Conservation (phyloP, 441 rosid species). For the Adansonia rubrostipa region DNA sequence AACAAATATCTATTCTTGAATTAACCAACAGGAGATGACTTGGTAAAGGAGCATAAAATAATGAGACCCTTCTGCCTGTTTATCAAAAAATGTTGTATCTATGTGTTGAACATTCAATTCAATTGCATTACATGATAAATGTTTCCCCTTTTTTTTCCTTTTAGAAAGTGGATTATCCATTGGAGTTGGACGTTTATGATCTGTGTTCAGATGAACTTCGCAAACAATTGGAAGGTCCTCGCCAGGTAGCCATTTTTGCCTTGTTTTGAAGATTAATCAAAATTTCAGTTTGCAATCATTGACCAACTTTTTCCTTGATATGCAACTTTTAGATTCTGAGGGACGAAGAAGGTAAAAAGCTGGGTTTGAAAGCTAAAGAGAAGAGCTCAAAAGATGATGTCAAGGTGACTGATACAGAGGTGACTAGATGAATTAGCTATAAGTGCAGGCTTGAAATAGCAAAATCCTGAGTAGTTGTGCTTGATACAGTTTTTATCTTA, state of each 20-base stretch:
- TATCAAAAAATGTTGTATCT: background rate
- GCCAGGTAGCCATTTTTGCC: constrained; percentile 64
- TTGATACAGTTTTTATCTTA: constrained; percentile 21
- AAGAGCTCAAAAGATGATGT: constrained; percentile 64
- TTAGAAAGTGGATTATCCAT: constrained; percentile 96
- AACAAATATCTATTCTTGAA: constrained; percentile 2
- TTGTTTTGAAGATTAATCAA: background rate
- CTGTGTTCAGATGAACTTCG: constrained; percentile 87
- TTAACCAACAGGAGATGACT: constrained; percentile 31
- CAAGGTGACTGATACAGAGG: constrained; percentile 84
- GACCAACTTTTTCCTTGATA: constrained; percentile 12
- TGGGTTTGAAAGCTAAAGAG: constrained; percentile 68
- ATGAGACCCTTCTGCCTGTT: background rate
- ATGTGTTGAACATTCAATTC: background rate
- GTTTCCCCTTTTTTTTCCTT: constrained; percentile 3
- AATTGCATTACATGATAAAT: constrained; percentile 1
- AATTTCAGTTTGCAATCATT: constrained; percentile 15
- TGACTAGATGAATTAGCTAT: constrained; percentile 34
- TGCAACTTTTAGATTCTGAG: constrained; percentile 63
- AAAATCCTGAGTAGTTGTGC: background rate
- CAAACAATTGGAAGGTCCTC: constrained; percentile 83
- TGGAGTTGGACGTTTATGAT: constrained; percentile 90
- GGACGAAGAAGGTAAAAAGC: constrained; percentile 90
- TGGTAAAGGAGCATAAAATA: constrained; percentile 28
- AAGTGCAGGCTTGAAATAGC: background rate